These are phyloP conservation scores for Mortierella sp. DNA, from an alignment of 371 early-diverging fungal species.

Conservation along the genomic window DNA sequence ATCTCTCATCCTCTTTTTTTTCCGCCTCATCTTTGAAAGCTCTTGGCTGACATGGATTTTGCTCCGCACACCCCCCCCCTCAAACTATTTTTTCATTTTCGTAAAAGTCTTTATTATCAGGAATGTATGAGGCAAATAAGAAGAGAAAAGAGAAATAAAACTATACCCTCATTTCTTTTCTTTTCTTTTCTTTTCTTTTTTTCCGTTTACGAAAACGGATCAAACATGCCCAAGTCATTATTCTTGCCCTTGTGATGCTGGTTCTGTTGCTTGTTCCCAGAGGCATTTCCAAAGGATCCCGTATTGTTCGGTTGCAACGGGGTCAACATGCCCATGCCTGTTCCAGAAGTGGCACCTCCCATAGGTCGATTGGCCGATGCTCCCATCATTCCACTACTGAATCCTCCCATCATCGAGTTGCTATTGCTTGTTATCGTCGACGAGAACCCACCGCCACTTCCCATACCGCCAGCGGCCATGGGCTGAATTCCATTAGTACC, in stretches of 20 bases:
- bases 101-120: too few species aligned
- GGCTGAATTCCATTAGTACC: constrained; percentile 5
- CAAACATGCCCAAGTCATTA: constrained; percentile 51
- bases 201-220: constrained; percentile 44
- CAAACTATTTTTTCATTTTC: too few species aligned
- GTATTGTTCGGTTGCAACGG: constrained; percentile 42
- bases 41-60: too few species aligned
- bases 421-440: not conserved
- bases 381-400: constrained; percentile 25
- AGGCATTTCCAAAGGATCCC: not conserved
- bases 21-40: too few species aligned
- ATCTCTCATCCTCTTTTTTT: too few species aligned
- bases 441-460: not conserved
- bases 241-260: constrained; percentile 46
- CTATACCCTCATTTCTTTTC: too few species aligned
- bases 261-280: constrained; percentile 17
- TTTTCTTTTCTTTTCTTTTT: not conserved
- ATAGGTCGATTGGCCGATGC: constrained; percentile 16
- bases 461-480: constrained; percentile 28
- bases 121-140: too few species aligned
- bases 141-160: too few species aligned
- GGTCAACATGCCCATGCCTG: constrained; percentile 34
- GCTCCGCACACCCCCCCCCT: too few species aligned
- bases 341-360: not conserved
- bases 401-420: constrained; percentile 17